Evolutionary conservation across 495 filamentous ascomycete genomes (phyloP).

Genomic region (Daldinia concentrica): DNA sequence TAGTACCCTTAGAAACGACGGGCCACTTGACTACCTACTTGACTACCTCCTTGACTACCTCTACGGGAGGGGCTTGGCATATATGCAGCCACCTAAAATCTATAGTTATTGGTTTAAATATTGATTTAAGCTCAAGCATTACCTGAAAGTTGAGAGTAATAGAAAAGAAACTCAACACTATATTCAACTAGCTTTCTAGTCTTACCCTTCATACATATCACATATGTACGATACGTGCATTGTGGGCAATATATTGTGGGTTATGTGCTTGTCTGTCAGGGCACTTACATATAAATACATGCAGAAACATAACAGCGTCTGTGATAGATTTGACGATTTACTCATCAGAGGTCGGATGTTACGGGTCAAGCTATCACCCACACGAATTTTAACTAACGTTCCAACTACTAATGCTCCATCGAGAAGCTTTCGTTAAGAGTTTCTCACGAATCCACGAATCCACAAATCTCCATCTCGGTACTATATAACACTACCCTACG

Average conservation of each 20-base stretch:
- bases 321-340: conserved; percentile 14
- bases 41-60: no score
- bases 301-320: neutral
- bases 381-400: neutral
- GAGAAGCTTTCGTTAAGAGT: conserved; percentile 37
- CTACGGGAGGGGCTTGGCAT: neutral
- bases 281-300: neutral
- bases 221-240: neutral
- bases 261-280: neutral
- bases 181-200: neutral
- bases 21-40: no score
- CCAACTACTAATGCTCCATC: conserved; percentile 11
- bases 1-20: neutral
- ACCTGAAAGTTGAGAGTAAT: conserved; percentile 20
- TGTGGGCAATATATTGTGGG: neutral
- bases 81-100: conserved; percentile 17
- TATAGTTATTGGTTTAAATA: conserved; percentile 9
- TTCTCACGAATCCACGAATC: neutral
- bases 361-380: conserved; percentile 4
- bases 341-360: conserved; percentile 16
- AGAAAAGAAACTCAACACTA: neutral
- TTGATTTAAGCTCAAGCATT: conserved; percentile 24
- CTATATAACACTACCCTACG: conserved; percentile 34
- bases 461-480: conserved; percentile 31
- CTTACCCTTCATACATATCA: neutral